Percentiles rank a stretch among this genome's conserved stretches.
Evolutionary conservation across 257 asterid species (phyloP).

Genomic region (Verbascum thapsus): DNA sequence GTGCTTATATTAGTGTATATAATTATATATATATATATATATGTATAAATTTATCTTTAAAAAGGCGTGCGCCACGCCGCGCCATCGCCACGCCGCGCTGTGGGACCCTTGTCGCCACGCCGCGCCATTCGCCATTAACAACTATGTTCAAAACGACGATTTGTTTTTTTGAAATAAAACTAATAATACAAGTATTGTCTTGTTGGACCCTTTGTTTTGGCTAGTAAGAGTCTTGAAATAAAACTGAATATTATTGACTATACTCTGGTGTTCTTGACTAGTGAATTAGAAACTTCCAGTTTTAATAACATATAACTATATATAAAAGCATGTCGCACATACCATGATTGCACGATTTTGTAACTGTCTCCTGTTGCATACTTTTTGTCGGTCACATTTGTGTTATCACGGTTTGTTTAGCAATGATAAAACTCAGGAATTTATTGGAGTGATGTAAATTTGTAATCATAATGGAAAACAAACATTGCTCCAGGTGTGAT

Average conservation of each 20-base stretch:
- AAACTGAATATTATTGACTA: background rate
- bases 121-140: no score
- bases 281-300: background rate
- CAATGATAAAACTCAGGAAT: background rate
- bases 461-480: background rate
- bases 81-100: no score
- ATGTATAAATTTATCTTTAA: no score
- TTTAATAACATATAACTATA: background rate
- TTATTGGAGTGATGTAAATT: background rate
- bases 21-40: no score
- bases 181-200: no score
- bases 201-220: no score
- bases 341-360: background rate
- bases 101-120: no score
- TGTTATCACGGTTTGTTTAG: background rate
- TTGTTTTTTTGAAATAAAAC: no score
- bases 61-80: no score
- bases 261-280: background rate
- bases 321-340: background rate
- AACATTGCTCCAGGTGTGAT: conserved; percentile 4
- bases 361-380: background rate
- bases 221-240: no score
- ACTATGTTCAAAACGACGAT: no score
- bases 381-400: conserved; percentile 1
- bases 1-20: no score